A percentile compares a stretch with the other conserved stretches of the same genome.
Evolutionary conservation across 495 filamentous ascomycete species (phyloP).

Genomic region (Clavariopsis aquatica): DNA sequence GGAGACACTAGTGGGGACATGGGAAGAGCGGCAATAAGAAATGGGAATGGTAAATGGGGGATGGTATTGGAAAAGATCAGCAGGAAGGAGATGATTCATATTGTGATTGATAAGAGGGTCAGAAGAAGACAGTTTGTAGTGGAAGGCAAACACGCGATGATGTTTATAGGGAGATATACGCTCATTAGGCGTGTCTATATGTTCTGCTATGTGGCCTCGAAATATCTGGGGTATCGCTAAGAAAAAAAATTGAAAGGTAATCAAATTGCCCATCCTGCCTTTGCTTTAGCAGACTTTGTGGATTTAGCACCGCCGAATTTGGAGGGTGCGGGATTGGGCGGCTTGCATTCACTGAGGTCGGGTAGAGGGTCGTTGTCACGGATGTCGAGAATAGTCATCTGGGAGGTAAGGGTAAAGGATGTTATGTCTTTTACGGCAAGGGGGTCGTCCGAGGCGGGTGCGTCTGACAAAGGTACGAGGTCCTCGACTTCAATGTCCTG

Average conservation of each 20-base stretch:
- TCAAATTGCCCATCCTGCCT: conserved; percentile 36
- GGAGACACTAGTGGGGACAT: too few relatives aligned
- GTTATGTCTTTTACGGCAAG: background rate
- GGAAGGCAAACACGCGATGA: too few relatives aligned
- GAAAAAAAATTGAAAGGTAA: background rate
- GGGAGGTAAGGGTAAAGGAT: conserved; percentile 13
- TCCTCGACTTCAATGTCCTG: conserved; percentile 2
- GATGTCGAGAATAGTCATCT: conserved; percentile 33
- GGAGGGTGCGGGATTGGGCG: background rate
- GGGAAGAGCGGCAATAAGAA: too few relatives aligned
- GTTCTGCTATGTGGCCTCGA: background rate
- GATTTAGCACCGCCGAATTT: conserved; percentile 9
- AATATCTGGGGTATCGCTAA: conserved; percentile 22
- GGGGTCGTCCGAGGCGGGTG: background rate
- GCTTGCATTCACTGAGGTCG: conserved; percentile 25
- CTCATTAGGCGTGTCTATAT: too few relatives aligned
- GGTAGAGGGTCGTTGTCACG: conserved; percentile 31
- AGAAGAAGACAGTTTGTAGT: too few relatives aligned
- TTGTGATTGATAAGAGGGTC: too few relatives aligned
- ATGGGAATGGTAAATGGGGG: too few relatives aligned
- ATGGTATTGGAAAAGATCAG: too few relatives aligned
- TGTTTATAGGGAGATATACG: too few relatives aligned
- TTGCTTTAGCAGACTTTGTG: conserved; percentile 33
- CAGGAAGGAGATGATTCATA: too few relatives aligned
- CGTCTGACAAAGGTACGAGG: background rate